Base-by-base conservation (phyloP, 2,329 filamentous ascomycete genomes). In the Trichoderma arundinaceum region DNA sequence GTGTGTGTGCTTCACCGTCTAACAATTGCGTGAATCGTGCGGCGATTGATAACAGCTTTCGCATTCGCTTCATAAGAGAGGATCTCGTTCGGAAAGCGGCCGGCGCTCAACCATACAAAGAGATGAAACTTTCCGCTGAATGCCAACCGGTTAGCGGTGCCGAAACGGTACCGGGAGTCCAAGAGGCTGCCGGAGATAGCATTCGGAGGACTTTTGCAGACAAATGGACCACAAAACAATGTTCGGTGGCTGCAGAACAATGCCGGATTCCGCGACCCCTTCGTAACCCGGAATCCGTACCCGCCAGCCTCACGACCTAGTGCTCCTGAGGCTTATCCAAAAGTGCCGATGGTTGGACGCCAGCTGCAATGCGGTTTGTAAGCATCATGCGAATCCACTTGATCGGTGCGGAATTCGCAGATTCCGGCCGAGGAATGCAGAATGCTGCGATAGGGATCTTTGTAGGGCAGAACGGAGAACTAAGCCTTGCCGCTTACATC, bases 181-280 rank as follows among this genome's bases (percentile, higher is more conserved):
- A 54, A 22, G 28, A 63, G 49, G 33, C 35, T 63, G 28, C 49
- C 59, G 59, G 59, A 63, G 59, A 63, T 63, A 63, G 59, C 59
- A 35, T 38, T 43, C 59, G 48, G 46, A 39, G 59, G 15, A 54
- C 59, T 63, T 54, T 63, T 63, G 49, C 32, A 63, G n/a, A 35
- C 13, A 19, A 10, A 51, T 35, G 38, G 38, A 4, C 48, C 39
- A 43, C 59, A 33, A 44, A 28, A 28, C 22, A 28, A 28, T 28
- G 2, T 28, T 28, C 22, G 22, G 22, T 28, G 22, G 22, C 22
- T 28, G 57, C 44, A 39, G 19, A 38, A 60, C 38, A 35, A 52
- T 62, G 48, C n/a, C 59, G 59, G 59, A 9, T 44, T 52, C 28
- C 28, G 28, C 10, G 59, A 15, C 38, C 10, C 9, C 10, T 28